Evolutionary conservation across 305 asterid genomes (phyloP), one percentile per base, ranked within the genome.

Genomic region (Fraxinus velutina): DNA sequence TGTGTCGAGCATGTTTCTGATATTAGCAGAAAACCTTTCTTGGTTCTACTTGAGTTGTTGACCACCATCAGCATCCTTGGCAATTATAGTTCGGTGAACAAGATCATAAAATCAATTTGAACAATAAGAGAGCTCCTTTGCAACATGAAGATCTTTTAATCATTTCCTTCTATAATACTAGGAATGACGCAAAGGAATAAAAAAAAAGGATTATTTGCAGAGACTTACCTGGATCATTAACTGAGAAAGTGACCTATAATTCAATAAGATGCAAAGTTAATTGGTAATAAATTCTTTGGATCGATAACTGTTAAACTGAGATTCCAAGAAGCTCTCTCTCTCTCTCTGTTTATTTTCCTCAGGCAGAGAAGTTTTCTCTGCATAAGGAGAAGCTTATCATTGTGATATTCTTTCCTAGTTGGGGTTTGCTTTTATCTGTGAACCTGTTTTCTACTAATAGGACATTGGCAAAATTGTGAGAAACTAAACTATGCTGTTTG

Each of bases 51-150:
- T 27, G 73, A 66, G 34, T 66, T 66, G 17, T 24, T 24, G 73
- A 66, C 73, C 34, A 66, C 73, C 34, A 66, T 66, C 36, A 3
- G 5, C 36, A 66, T 27, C 34, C 73, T 66, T 27, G 34, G 36
- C 19, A 27, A 27, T 27, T 27, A 66, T 29, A 24, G 50, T 47
- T 76, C 75, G 34, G 60, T 37, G n/a, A 52, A 76, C 27, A 2
- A 52, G 21, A 50, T n/a, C 22, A 24, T 27, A 17, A 73, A 76
- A 30, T 76, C 70, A 42, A 21, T 62, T 75, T 81, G 62, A 37
- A 42, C 77, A 60, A 32, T 34, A 57, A n/a, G 42, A 22, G 73
- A 75, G 81, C 24, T 76, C 73, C 47, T 70, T 47, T 72, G 73
- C 36, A 33, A 30, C 78, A 68, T 15, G 13, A 27, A n/a, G 57